A percentile compares a stretch with the other conserved stretches of the same genome.
phyloP scores from a whole-genome alignment of 345 rosid species.

The sweet orange (Citrus sinensis) region DNA sequence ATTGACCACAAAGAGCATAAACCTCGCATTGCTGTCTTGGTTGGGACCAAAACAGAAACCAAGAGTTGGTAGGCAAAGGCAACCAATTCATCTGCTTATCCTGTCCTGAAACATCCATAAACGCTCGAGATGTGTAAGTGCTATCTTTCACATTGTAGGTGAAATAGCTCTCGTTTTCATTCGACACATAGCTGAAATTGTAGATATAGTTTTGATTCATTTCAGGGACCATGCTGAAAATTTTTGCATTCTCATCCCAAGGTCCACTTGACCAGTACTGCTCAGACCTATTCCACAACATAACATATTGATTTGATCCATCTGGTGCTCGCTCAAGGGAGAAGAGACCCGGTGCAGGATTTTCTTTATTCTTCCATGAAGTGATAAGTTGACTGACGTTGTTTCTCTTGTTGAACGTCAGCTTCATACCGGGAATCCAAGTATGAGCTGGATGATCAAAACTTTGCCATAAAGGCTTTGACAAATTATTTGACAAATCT shows the following conservation, averaged over 20 bases:
- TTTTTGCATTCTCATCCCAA: slow-evolving; percentile 40
- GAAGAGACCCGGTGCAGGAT: slow-evolving; percentile 74
- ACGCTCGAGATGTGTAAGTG: slow-evolving; percentile 29
- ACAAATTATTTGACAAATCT: slow-evolving; percentile 20
- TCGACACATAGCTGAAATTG: slow-evolving; percentile 42
- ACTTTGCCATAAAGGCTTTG: slow-evolving; percentile 57
- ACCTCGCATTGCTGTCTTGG: slow-evolving; percentile 71
- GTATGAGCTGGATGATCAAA: slow-evolving; percentile 62
- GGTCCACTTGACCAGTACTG: slow-evolving; percentile 63
- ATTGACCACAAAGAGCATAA: slow-evolving; percentile 61
- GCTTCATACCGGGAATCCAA: slow-evolving; percentile 69
- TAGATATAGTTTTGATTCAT: slow-evolving; percentile 53
- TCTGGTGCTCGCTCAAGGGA: slow-evolving; percentile 56
- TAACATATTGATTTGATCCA: slow-evolving; percentile 46
- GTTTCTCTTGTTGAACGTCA: slow-evolving; percentile 43
- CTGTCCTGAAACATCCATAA: slow-evolving; percentile 64
- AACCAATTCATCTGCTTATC: slow-evolving; percentile 47
- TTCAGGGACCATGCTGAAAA: slow-evolving; percentile 57
- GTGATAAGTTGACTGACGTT: slow-evolving; percentile 32
- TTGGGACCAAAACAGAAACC: slow-evolving; percentile 71
- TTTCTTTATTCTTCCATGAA: slow-evolving; percentile 59
- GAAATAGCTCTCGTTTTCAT: slow-evolving; percentile 55
- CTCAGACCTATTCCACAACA: slow-evolving; percentile 46
- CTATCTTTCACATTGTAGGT: slow-evolving; percentile 31
- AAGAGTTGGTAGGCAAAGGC: slow-evolving; percentile 1